A percentile compares a stretch with the other conserved stretches of the same genome.
Evolutionary conservation across 2,329 filamentous ascomycete species (phyloP).

Genomic region (Exutisphaerella laricina): DNA sequence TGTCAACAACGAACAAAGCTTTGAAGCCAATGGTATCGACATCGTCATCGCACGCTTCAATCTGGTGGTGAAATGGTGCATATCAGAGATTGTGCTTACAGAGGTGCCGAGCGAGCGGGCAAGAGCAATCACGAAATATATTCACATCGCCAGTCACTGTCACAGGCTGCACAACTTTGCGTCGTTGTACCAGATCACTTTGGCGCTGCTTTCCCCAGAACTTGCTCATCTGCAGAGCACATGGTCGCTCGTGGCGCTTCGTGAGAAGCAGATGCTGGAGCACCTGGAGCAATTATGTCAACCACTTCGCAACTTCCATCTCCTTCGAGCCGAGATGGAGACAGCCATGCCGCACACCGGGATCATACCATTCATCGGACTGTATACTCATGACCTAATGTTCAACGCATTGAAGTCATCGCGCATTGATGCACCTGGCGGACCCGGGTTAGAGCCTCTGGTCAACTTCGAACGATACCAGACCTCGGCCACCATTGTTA

Average conservation of each 20-base stretch:
- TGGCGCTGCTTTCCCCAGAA: conserved; percentile 70
- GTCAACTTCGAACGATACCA: conserved; percentile 82
- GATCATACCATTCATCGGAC: conserved; percentile 76
- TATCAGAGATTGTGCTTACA: conserved; percentile 73
- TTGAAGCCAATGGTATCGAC: conserved; percentile 58
- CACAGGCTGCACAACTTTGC: conserved; percentile 75
- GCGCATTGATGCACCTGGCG: conserved; percentile 53
- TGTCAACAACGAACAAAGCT: conserved; percentile 50
- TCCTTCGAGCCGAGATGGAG: conserved; percentile 75
- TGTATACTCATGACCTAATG: conserved; percentile 77
- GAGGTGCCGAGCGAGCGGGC: conserved; percentile 66
- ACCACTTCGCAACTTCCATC: conserved; percentile 71
- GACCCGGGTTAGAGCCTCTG: conserved; percentile 53
- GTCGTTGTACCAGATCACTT: conserved; percentile 73
- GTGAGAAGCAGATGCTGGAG: conserved; percentile 60
- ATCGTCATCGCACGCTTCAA: conserved; percentile 84
- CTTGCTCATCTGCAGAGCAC: conserved; percentile 62
- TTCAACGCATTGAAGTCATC: conserved; percentile 76
- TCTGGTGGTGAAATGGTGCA: conserved; percentile 79
- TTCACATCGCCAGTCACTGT: conserved; percentile 74
- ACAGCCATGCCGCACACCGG: conserved; percentile 53
- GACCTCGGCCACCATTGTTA: conserved; percentile 68
- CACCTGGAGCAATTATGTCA: conserved; percentile 69
- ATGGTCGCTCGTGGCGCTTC: conserved; percentile 63
- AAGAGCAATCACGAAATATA: conserved; percentile 70